Percentiles rank a stretch among this genome's conserved stretches.
Evolutionary conservation across 257 asterid species (phyloP).

Genomic region (Nicotiana noctiflora): DNA sequence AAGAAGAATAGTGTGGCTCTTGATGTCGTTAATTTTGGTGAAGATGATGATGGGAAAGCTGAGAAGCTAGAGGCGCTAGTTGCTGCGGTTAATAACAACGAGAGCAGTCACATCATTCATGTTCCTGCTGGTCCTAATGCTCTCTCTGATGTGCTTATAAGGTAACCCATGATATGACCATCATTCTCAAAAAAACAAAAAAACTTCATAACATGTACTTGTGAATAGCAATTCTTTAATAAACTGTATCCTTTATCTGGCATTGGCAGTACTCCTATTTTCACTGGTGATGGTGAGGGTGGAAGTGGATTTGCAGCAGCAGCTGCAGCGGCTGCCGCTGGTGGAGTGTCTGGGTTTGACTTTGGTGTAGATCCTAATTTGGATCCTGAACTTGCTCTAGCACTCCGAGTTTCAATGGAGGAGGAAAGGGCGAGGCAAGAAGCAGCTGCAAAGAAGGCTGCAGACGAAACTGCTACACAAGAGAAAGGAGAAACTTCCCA

Average conservation of each 20-base stretch:
- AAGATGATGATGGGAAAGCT: slow-evolving; percentile 84
- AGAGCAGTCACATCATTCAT: slow-evolving; percentile 90
- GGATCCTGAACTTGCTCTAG: slow-evolving; percentile 99
- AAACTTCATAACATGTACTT: neutral
- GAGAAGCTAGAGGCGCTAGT: slow-evolving; percentile 91
- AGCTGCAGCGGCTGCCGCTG: slow-evolving; percentile 77
- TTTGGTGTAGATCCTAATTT: slow-evolving; percentile 99
- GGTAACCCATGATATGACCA: slow-evolving; percentile 34
- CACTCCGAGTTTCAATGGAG: slow-evolving; percentile 98
- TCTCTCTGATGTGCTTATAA: slow-evolving; percentile 92
- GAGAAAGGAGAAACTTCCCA: slow-evolving; percentile 74
- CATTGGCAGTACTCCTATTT: slow-evolving; percentile 73
- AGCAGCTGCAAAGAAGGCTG: slow-evolving; percentile 95
- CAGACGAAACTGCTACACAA: slow-evolving; percentile 70
- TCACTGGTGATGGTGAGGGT: slow-evolving; percentile 96
- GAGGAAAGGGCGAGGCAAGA: slow-evolving; percentile 99
- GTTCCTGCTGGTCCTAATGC: slow-evolving; percentile 92
- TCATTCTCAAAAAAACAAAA: neutral
- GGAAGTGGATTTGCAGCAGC: slow-evolving; percentile 88
- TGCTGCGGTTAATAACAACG: slow-evolving; percentile 85
- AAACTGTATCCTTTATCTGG: neutral
- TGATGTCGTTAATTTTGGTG: slow-evolving; percentile 95
- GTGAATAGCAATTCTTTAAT: slow-evolving; percentile 4
- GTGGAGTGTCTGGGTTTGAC: slow-evolving; percentile 79
- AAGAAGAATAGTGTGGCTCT: slow-evolving; percentile 96